Evolutionary conservation across 2,329 filamentous ascomycete genomes (phyloP), one percentile per base, ranked within the genome.

Genomic region (Apiospora koreana): DNA sequence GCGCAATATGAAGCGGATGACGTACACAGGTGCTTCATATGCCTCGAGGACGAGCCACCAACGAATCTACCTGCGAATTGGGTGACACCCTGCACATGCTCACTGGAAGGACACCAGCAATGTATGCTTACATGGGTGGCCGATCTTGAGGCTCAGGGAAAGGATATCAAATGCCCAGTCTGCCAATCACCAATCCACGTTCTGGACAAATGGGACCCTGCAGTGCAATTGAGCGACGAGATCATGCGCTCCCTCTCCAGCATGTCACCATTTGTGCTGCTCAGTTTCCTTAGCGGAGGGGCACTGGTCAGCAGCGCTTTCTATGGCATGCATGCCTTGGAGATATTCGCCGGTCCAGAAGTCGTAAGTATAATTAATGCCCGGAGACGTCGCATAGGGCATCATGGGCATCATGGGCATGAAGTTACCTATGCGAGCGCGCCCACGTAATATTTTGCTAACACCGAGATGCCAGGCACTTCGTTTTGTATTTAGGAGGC

Each of bases 31-130:
- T 92, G 89, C 83, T 92, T 90, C 81, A 89, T 92, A 76, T 92
- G 89, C 77, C 84, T 91, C 41, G 85, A 84, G 73, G 89, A 89
- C 67, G 83, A 89, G 73, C 82, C 83, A 35, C 85, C 89, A 48
- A 81, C 79, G 12, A 80, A 83, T 25, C 77, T 85, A 10, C 84
- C 86, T 4, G 79, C 82, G 64, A 80, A 84, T 69, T 99, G 96
- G 95, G 91, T 94, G 62, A 93, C 92, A 69, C 95, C 96, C 1
- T 99, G 96, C 79, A 92, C 92, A 0, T 99, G 96, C 81, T 94
- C 93, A 16, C 86, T 99, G 48, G 93, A 93, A 69, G 96, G 95
- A 1, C 96, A 99, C 79, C 94, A 98, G 71, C 97, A 95, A 79
- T 80, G 78, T 58, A 87, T 98, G 74, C 86, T 98, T 48, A 92